Base-by-base conservation (phyloP, 345 rosid species). In the Pseudoturritis turrita region DNA sequence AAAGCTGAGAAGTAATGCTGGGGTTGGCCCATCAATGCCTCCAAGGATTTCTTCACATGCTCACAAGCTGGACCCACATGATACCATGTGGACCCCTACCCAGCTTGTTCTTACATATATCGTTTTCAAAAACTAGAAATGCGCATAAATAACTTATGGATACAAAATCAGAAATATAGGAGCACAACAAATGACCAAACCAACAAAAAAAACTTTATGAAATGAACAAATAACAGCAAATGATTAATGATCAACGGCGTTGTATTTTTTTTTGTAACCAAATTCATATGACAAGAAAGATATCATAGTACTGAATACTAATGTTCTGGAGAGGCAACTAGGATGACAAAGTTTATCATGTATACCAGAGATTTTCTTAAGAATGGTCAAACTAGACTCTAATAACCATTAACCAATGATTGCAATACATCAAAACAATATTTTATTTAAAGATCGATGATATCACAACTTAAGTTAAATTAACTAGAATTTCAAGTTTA, bases 1-100 rank as follows among this genome's bases (percentile, higher is more conserved):
- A 77, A 76, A 71, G 72, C 62, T 56, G 66, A 56, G 71, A 77
- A 40, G 46, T 64, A 60, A 71, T 55, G 76, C 62, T 65, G 45
- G 76, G 71, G 71, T 63, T 77, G 80, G 71, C 80, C 71, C 80
- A 58, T 77, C 66, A 6, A 77, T 63, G 72, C 62, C 31, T 64
- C 76, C 41, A 77, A 77, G 79, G 79, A 75, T 75, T 75, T 77
- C 46, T 77, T 71, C 80, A 77, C 80, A 72, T 77, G 80, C 44
- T 33, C 40, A 57, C 69, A 58, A 58, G 41, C n/a, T 77, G 77
- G 80, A 70, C 80, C 77, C 80, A 71, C 80, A 77, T 71, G 72
- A 50, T 53, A 45, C 65, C 74, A 53, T 53, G 74, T 75, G 74
- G 37, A 35, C 43, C 62, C 58, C 25, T n/a, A n/a, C 31, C 6